Conservation (phyloP, 208 protist species). For the Acanthamoeba royreba region DNA sequence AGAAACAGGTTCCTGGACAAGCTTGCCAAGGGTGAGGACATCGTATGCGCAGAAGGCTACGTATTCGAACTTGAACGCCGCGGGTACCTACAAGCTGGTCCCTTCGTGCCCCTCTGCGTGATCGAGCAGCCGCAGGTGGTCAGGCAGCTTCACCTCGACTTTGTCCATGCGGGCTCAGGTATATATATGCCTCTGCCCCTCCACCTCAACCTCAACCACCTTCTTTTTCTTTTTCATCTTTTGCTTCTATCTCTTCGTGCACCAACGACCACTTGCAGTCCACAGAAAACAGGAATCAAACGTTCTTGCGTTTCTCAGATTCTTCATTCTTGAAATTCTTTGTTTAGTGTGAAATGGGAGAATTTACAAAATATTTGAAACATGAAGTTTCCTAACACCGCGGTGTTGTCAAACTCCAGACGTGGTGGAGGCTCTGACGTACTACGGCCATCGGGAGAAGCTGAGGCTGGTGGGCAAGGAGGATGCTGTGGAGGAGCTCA, state of each 20-base stretch:
- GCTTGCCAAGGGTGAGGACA: neutral
- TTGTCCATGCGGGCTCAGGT: slow-evolving; percentile 14
- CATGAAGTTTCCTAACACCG: too few relatives aligned
- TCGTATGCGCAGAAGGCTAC: slow-evolving; percentile 40
- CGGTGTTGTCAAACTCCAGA: too few relatives aligned
- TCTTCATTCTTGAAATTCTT: too few relatives aligned
- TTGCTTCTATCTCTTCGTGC: neutral
- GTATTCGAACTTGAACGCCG: slow-evolving; percentile 30
- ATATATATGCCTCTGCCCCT: too few relatives aligned
- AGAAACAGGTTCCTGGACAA: neutral
- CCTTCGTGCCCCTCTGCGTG: slow-evolving; percentile 35
- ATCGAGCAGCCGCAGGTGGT: slow-evolving; percentile 8
- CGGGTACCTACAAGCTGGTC: slow-evolving; percentile 32
- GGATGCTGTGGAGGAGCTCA: slow-evolving; percentile 11
- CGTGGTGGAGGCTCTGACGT: slow-evolving; percentile 27
- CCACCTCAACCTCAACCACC: neutral
- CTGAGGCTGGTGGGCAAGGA: slow-evolving; percentile 23
- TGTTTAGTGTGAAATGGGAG: too few relatives aligned
- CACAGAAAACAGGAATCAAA: too few relatives aligned
- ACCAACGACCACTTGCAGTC: too few relatives aligned
- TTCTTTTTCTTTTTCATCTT: too few relatives aligned
- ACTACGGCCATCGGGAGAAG: slow-evolving; percentile 37
- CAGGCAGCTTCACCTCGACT: slow-evolving; percentile 7
- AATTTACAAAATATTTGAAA: too few relatives aligned
- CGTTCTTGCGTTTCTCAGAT: too few relatives aligned